Evolutionary conservation across 164 flowering plant species (phyloP), one percentile per base, ranked within the genome.

Genomic region (Sedum album): DNA sequence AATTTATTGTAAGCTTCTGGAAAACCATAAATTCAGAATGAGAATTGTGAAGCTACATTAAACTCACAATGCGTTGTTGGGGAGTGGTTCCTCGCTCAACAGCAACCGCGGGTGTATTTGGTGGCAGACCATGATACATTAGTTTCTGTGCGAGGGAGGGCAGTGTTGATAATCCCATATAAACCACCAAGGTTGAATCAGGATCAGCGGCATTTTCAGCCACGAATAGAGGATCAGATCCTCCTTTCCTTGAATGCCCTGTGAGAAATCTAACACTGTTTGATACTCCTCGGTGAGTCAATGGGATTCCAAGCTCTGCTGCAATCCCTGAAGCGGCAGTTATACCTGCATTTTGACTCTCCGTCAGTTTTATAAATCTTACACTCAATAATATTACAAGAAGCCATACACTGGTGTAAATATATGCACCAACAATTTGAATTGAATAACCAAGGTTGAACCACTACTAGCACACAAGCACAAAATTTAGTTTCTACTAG

Each of bases 271-370:
- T 83, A 48, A 94, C 97, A 76, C 96, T 94, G 68, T 79, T 90
- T 66, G 99, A 87, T 66, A 94, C 78, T 44, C 97, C 97, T 0
- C 99, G 81, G 65, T 94, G 99, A 25, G 99, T 91, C 74, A 91
- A 82, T 48, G 99, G 99, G 65, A 94, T 84, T 28, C 96, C 96
- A 25, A 94, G 79, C 74, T 91, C 97, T 38, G 96, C 99, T 65
- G 99, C 88, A 71, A 94, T 91, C 74, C 99, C 99, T 41, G 99
- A 94, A 62, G 99, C 97, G 44, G 99, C 95, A 17, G 98, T 91
- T 17, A 91, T 94, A 36, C 98, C 98, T 93, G 81, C 65, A 80
- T 46, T 69, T 70, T 26, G 68, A 65, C 44, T 6, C 44, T 6
- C 57, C 57, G 15, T 71, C 41, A 23, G 60, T 10, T 44, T 41